Base-by-base conservation (phyloP, 176 grass and related monocot genomes). In the Zizania latifolia region DNA sequence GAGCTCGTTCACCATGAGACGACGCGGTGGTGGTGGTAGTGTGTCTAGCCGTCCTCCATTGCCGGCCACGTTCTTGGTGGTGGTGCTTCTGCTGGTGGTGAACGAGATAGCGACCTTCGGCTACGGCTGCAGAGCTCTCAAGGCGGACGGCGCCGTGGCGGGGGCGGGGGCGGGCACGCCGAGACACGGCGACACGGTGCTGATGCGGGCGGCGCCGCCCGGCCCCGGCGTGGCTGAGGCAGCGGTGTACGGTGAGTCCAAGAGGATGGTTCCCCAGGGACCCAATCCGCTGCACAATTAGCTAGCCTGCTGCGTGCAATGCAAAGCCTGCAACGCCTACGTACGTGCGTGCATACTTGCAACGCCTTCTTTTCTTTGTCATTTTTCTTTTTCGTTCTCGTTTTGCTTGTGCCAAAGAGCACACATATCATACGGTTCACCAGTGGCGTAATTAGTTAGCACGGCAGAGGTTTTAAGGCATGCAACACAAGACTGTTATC, bases 271-370 rank as follows among this genome's bases (percentile, higher is more conserved):
- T 61, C 86, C 81, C 28, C 81, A 83, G 44, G 86, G 86, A 11
- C 75, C 86, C 75, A 88, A 88, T 60, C 86, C 86, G 23, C 81
- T 88, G 35, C 86, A 88, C 70, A 88, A 84, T 50, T 75, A 84
- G 55, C 23, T 45, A 34, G 39, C 31, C 29, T 53, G 19, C 30
- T 14, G 38, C 57, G 41, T 24, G 38, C 55, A 72, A 48, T 62
- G 14, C 19, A 51, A 17, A 17, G 2, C 15, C 33, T 66, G 61
- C 44, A 55, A 36, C 2, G 23, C 37, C 8, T 50, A 22, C 36
- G 43, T 63, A 36, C 46, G 30, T 82, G 54, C 77, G 33, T 72
- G 72, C 19, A 54, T 39, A 24, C 17, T 33, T 16, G 23, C 4
- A 46, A 9, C 68, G 11, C 58, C 17, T 17, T 6, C 33, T 71